A percentile compares a stretch with the other conserved stretches of the same genome.
phyloP scores from a whole-genome alignment of 148 eudicot genomes.

The Amaranthus hypochondriacus region DNA sequence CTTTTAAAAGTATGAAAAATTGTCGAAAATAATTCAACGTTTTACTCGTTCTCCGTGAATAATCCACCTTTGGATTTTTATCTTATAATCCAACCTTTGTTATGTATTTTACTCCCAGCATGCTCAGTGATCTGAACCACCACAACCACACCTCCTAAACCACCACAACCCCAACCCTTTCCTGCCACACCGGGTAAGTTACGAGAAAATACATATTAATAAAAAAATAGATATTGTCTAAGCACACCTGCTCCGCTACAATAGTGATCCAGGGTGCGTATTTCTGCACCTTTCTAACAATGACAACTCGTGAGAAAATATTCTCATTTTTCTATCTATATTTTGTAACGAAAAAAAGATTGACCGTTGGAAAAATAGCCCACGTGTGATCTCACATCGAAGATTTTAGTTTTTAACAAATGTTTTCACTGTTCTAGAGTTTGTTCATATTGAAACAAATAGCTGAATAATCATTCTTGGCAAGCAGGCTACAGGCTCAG shows the following conservation, averaged over 20 bases:
- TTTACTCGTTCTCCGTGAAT: too few relatives aligned
- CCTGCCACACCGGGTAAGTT: too few relatives aligned
- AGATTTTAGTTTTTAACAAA: too few relatives aligned
- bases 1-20: too few relatives aligned
- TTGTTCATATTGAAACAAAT: not conserved
- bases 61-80: too few relatives aligned
- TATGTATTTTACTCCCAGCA: not conserved
- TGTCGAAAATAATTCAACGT: too few relatives aligned
- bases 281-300: not conserved
- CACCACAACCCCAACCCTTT: too few relatives aligned
- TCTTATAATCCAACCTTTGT: not conserved
- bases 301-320: not conserved
- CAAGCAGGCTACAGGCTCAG: conserved; percentile 82
- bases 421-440: not conserved
- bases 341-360: not conserved
- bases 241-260: not conserved
- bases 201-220: too few relatives aligned
- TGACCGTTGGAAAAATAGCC: not conserved
- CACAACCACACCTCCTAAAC: too few relatives aligned
- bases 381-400: too few relatives aligned
- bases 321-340: not conserved
- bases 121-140: too few relatives aligned
- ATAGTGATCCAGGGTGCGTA: not conserved
- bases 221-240: not conserved
- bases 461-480: conserved; percentile 8